phyloP scores from a whole-genome alignment of 495 filamentous ascomycete genomes.

The Neurospora hispaniola region DNA sequence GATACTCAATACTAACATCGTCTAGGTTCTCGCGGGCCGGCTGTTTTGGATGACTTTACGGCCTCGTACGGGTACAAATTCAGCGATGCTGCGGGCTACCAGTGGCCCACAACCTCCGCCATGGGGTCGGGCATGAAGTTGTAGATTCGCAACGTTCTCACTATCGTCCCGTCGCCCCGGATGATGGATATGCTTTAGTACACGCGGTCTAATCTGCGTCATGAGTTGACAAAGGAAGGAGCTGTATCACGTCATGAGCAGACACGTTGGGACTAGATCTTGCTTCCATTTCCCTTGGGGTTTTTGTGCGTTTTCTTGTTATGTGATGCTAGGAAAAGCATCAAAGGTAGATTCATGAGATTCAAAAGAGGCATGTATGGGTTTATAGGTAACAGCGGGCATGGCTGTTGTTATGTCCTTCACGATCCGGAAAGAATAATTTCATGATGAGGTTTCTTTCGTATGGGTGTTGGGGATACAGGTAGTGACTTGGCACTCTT shows the following conservation, averaged over 20 bases:
- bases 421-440: background rate
- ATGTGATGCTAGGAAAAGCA: background rate
- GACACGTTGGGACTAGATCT: background rate
- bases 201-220: slow-evolving; percentile 12
- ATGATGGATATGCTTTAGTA: slow-evolving; percentile 1
- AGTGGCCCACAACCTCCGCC: slow-evolving; percentile 69
- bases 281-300: background rate
- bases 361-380: background rate
- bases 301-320: background rate
- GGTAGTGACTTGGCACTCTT: background rate
- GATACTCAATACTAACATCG: slow-evolving; percentile 7
- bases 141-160: slow-evolving; percentile 33
- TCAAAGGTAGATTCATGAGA: background rate
- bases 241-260: background rate
- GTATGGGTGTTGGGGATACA: background rate
- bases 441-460: background rate
- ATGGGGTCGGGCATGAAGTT: slow-evolving; percentile 54
- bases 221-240: slow-evolving; percentile 2
- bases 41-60: slow-evolving; percentile 96
- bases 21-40: slow-evolving; percentile 87
- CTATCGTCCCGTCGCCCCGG: slow-evolving; percentile 5
- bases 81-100: slow-evolving; percentile 91
- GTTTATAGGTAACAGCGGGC: background rate
- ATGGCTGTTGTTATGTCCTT: background rate
- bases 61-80: slow-evolving; percentile 98